These are phyloP conservation scores for Gardenia jasminoides DNA, from an alignment of 257 asterid species.

Conservation along the genomic window DNA sequence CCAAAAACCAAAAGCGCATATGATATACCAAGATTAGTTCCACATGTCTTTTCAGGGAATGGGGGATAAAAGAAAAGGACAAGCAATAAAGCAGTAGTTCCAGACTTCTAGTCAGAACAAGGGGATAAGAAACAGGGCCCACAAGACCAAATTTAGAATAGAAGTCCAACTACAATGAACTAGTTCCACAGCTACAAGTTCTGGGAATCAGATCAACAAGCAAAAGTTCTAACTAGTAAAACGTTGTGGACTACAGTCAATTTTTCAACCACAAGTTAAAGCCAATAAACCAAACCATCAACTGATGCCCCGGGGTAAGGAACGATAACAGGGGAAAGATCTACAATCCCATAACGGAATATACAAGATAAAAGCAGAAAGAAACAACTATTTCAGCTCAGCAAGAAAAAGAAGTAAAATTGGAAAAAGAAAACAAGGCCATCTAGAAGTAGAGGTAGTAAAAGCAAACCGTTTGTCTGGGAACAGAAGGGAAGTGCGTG, in stretches of 20 bases:
- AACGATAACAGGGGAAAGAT: background rate
- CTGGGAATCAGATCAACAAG: background rate
- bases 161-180: background rate
- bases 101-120: background rate
- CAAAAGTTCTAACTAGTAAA: background rate
- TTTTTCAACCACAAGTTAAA: constrained; percentile 1
- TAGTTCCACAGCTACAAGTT: background rate
- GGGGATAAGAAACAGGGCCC: background rate
- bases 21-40: background rate
- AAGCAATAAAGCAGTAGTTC: background rate
- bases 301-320: background rate
- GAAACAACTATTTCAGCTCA: constrained; percentile 5
- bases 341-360: background rate
- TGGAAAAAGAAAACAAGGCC: background rate
- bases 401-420: background rate
- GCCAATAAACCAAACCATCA: background rate
- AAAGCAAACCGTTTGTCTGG: background rate
- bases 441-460: background rate
- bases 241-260: background rate
- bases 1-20: background rate
- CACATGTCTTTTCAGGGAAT: background rate
- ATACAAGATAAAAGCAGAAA: background rate
- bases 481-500: background rate
- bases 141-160: background rate
- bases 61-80: background rate